A percentile compares a stretch with the other conserved stretches of the same genome.
phyloP scores from a whole-genome alignment of 257 asterid species.

The Solanum ossicruentum region DNA sequence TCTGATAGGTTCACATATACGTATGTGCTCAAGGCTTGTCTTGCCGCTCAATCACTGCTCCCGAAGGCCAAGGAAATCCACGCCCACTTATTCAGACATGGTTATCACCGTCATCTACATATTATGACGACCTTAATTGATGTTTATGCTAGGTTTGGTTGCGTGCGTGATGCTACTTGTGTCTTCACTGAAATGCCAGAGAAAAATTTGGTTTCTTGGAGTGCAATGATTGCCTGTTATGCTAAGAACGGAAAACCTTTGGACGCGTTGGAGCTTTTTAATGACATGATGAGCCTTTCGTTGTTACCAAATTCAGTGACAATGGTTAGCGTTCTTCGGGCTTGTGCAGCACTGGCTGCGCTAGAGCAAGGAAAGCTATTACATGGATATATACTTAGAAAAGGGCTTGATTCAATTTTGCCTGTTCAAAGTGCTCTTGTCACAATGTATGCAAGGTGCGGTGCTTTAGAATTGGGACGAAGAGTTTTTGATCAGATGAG shows the following conservation, averaged over 20 bases:
- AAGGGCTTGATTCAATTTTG: slow-evolving; percentile 61
- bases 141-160: slow-evolving; percentile 65
- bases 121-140: slow-evolving; percentile 86
- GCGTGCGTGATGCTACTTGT: slow-evolving; percentile 33
- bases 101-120: slow-evolving; percentile 56
- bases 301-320: slow-evolving; percentile 81
- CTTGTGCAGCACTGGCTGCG: slow-evolving; percentile 72
- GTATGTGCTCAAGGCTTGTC: slow-evolving; percentile 79
- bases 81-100: slow-evolving; percentile 61
- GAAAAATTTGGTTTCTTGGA: slow-evolving; percentile 88
- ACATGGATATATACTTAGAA: slow-evolving; percentile 68
- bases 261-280: slow-evolving; percentile 59
- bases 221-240: slow-evolving; percentile 74
- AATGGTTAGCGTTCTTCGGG: slow-evolving; percentile 88
- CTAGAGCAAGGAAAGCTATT: slow-evolving; percentile 79
- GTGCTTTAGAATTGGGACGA: slow-evolving; percentile 39
- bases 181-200: slow-evolving; percentile 51
- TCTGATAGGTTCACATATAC: slow-evolving; percentile 91
- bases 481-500: slow-evolving; percentile 54
- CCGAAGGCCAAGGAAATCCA: slow-evolving; percentile 61
- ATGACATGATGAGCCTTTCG: slow-evolving; percentile 46
- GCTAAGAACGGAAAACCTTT: slow-evolving; percentile 58
- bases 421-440: slow-evolving; percentile 74
- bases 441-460: slow-evolving; percentile 81
- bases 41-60: slow-evolving; percentile 29